Percentiles rank a stretch among this genome's conserved stretches.
Evolutionary conservation across 805 yeast species (phyloP).

Genomic region (Barnettozyma siamensis): DNA sequence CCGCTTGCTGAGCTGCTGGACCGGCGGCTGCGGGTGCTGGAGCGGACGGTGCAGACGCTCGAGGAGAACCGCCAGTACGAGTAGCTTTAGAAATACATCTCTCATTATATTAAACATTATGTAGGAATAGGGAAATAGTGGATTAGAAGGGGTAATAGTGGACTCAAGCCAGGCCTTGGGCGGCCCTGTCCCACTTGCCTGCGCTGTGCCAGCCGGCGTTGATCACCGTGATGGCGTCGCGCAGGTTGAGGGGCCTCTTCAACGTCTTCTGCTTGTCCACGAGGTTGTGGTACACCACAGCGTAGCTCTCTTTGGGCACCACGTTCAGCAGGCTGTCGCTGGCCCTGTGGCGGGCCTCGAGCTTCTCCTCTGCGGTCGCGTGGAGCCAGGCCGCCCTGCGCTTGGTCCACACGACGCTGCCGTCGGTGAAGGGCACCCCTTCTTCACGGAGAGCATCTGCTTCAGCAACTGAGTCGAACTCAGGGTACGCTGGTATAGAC

Average conservation of each 20-base stretch:
- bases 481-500: constrained; percentile 21
- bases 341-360: constrained; percentile 14
- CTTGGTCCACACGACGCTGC: constrained; percentile 61
- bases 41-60: constrained; percentile 41
- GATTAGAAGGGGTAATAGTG: background rate
- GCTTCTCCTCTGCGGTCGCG: constrained; percentile 26
- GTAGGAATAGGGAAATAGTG: background rate
- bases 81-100: background rate
- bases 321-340: constrained; percentile 22
- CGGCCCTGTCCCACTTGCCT: constrained; percentile 63
- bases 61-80: constrained; percentile 21
- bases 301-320: constrained; percentile 46
- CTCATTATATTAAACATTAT: background rate
- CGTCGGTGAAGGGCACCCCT: constrained; percentile 38
- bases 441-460: constrained; percentile 11
- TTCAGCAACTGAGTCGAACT: constrained; percentile 29
- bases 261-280: constrained; percentile 66
- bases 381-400: constrained; percentile 65
- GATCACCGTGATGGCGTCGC: constrained; percentile 64
- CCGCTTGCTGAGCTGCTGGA: constrained; percentile 63
- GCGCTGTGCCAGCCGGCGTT: constrained; percentile 82
- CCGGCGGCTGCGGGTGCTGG: constrained; percentile 66
- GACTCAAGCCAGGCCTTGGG: constrained; percentile 29
- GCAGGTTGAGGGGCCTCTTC: constrained; percentile 65
- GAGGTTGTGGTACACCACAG: constrained; percentile 60